phyloP scores from a whole-genome alignment of 1,284 basidiomycete species.

The Nidula niveotomentosa region DNA sequence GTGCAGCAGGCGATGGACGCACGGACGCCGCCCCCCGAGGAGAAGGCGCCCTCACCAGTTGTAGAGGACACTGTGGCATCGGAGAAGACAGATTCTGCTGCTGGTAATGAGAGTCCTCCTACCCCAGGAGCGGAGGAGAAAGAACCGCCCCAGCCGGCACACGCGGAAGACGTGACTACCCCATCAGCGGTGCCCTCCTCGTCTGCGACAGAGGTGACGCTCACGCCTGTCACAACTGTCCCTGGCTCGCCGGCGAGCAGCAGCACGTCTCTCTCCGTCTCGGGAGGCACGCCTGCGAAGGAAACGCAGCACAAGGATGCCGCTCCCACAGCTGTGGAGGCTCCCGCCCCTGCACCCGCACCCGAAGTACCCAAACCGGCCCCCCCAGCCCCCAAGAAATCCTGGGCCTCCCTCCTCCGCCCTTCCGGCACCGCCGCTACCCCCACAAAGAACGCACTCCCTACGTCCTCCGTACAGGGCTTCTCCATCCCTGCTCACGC shows the following conservation, averaged over 20 bases:
- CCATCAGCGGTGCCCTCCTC: constrained; percentile 32
- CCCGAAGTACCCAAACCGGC: constrained; percentile 20
- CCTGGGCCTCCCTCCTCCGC: constrained; percentile 78
- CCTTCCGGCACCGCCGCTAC: constrained; percentile 8
- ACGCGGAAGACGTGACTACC: background rate
- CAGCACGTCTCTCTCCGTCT: constrained; percentile 51
- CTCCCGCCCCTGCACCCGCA: constrained; percentile 22
- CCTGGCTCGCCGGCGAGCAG: constrained; percentile 61
- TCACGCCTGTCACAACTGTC: constrained; percentile 28
- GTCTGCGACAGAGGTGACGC: constrained; percentile 33
- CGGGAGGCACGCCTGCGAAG: constrained; percentile 7
- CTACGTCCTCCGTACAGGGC: constrained; percentile 65
- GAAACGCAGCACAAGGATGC: constrained; percentile 6
- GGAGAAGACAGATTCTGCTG: background rate
- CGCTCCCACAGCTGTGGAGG: constrained; percentile 3
- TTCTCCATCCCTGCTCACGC: constrained; percentile 59
- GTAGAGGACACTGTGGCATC: background rate
- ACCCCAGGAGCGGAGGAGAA: background rate
- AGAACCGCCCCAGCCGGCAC: background rate
- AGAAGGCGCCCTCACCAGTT: background rate
- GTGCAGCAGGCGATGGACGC: constrained; percentile 50
- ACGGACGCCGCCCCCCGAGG: constrained; percentile 44
- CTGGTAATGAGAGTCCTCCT: background rate
- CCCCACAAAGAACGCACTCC: constrained; percentile 41
- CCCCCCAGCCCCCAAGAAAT: constrained; percentile 50